Evolutionary conservation across 352 stramenopile genomes (phyloP).

Genomic region (Phytophthora europaea): DNA sequence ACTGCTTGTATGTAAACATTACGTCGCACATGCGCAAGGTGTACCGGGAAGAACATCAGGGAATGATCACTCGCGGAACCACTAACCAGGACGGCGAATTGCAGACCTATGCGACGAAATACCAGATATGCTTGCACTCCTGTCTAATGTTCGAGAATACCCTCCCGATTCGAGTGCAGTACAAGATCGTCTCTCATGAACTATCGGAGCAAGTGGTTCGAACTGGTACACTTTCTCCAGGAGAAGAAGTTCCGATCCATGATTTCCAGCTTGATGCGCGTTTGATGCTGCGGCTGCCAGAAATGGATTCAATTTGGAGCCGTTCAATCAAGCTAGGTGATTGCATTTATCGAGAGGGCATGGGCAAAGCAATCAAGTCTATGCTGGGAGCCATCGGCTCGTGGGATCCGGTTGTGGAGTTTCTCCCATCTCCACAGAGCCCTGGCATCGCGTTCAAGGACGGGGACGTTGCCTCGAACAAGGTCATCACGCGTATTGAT

Average conservation of each 20-base stretch:
- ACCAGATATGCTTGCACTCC: conserved; percentile 87
- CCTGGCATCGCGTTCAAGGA: conserved; percentile 73
- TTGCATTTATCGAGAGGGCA: conserved; percentile 86
- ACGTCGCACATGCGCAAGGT: conserved; percentile 87
- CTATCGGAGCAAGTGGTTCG: conserved; percentile 47
- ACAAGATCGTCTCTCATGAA: conserved; percentile 64
- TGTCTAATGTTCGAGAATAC: conserved; percentile 92
- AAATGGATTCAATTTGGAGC: conserved; percentile 91
- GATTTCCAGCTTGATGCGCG: conserved; percentile 85
- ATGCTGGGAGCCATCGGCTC: conserved; percentile 62
- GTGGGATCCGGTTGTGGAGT: conserved; percentile 82
- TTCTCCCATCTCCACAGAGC: conserved; percentile 65
- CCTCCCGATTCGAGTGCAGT: conserved; percentile 87
- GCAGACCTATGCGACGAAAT: conserved; percentile 89
- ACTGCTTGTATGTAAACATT: conserved; percentile 90
- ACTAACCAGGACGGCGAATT: conserved; percentile 56
- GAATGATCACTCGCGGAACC: conserved; percentile 72
- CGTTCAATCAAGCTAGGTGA: conserved; percentile 73
- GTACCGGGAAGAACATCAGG: conserved; percentile 89
- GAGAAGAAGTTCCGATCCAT: conserved; percentile 86
- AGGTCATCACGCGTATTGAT: conserved; percentile 81
- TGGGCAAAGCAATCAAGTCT: conserved; percentile 71
- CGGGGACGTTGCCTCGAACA: conserved; percentile 70
- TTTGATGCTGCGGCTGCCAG: conserved; percentile 77
- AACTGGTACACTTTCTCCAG: conserved; percentile 79